These are phyloP conservation scores for Xylaria intraflava DNA, from an alignment of 495 filamentous ascomycete genomes.

Conservation along the genomic window DNA sequence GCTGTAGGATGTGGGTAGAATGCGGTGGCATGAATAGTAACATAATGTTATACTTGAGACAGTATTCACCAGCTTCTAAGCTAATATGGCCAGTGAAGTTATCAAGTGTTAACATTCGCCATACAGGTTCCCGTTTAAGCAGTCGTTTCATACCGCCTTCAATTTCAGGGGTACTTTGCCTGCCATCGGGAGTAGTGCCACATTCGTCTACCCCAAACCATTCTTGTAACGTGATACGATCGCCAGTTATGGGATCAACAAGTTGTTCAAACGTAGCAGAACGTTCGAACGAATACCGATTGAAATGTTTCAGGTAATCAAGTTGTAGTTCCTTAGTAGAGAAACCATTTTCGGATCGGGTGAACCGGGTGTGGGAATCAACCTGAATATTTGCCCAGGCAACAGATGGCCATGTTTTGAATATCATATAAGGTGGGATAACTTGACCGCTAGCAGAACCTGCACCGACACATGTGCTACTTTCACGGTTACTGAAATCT, in stretches of 20 bases:
- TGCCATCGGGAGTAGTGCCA: neutral
- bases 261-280: neutral
- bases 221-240: neutral
- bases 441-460: neutral
- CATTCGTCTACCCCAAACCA: neutral
- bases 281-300: neutral
- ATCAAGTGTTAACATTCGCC: neutral
- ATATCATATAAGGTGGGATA: neutral
- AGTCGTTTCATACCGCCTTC: neutral
- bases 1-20: neutral
- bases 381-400: neutral
- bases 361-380: neutral
- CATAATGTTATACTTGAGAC: neutral
- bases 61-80: neutral
- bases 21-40: neutral
- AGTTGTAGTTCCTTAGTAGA: neutral
- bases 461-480: neutral
- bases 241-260: neutral
- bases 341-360: neutral
- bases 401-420: neutral
- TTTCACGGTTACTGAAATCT: neutral
- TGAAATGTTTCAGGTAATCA: neutral
- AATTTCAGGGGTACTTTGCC: neutral
- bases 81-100: neutral
- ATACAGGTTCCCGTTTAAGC: neutral